Evolutionary conservation across 345 rosid genomes (phyloP).

Genomic region (Geranium rotundifolium): DNA sequence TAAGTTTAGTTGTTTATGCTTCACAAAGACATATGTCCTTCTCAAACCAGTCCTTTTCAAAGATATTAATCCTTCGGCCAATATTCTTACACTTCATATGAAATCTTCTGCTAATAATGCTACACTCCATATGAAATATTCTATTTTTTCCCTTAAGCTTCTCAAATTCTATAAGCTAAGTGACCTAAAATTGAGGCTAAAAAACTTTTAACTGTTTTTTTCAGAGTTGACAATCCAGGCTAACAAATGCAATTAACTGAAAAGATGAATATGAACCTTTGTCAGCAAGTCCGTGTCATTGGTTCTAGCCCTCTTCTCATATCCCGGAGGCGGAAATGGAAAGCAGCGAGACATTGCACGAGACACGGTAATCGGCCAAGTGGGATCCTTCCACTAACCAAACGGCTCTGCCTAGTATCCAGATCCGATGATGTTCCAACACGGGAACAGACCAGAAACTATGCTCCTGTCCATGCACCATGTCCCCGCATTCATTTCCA

Average conservation of each 20-base stretch:
- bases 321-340: constrained; percentile 97
- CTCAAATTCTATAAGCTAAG: too few species aligned
- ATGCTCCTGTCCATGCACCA: constrained; percentile 57
- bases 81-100: too few species aligned
- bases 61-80: neutral
- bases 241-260: neutral
- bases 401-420: constrained; percentile 27
- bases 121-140: too few species aligned
- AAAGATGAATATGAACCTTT: constrained; percentile 43
- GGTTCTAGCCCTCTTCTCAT: constrained; percentile 62
- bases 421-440: constrained; percentile 31
- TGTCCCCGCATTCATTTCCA: constrained; percentile 50
- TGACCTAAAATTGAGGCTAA: too few species aligned
- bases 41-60: too few species aligned
- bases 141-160: too few species aligned
- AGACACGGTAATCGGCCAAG: constrained; percentile 11
- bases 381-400: constrained; percentile 16
- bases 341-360: constrained; percentile 98
- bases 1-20: neutral
- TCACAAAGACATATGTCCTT: neutral
- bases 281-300: constrained; percentile 43
- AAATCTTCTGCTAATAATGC: too few species aligned
- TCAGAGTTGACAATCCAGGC: neutral
- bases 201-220: too few species aligned
- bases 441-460: constrained; percentile 39